Conservation (phyloP, 495 filamentous ascomycete species). For the Podospora australis region DNA sequence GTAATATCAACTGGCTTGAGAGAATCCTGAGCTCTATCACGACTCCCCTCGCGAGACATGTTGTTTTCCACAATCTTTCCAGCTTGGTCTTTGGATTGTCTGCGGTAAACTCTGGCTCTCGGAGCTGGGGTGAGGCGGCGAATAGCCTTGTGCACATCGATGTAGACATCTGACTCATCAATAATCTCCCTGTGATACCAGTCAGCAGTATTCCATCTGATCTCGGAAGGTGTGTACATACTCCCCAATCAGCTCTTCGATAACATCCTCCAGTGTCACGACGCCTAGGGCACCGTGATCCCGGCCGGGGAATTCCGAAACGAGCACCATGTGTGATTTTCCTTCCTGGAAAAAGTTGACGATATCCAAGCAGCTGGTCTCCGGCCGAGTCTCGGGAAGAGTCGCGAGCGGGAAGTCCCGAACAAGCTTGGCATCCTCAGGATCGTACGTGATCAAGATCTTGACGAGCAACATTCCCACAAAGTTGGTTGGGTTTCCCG, state of each 20-base stretch:
- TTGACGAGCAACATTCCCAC: slow-evolving; percentile 97
- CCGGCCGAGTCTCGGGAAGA: slow-evolving; percentile 85
- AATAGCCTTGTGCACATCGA: slow-evolving; percentile 96
- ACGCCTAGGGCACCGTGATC: slow-evolving; percentile 86
- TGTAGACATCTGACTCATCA: slow-evolving; percentile 87
- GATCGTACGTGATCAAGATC: slow-evolving; percentile 97
- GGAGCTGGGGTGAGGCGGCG: slow-evolving; percentile 51
- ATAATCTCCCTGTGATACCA: slow-evolving; percentile 55
- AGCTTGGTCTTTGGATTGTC: slow-evolving; percentile 16
- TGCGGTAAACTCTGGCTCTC: slow-evolving; percentile 25
- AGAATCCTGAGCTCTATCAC: slow-evolving; percentile 2
- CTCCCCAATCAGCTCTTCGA: slow-evolving; percentile 97
- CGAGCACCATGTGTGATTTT: slow-evolving; percentile 97
- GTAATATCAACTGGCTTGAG: slow-evolving; percentile 12
- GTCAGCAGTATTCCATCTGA: slow-evolving; percentile 8
- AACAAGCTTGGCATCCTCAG: slow-evolving; percentile 80
- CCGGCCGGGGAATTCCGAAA: slow-evolving; percentile 83
- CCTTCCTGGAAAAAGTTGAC: slow-evolving; percentile 99
- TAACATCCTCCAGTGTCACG: slow-evolving; percentile 94
- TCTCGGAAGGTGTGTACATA: slow-evolving; percentile 42
- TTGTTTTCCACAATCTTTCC: slow-evolving; percentile 9
- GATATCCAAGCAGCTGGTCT: slow-evolving; percentile 95
- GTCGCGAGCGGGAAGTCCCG: slow-evolving; percentile 88
- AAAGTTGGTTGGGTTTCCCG: slow-evolving; percentile 78
- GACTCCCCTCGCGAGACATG: slow-evolving; percentile 9